These are phyloP conservation scores for Sherardia arvensis DNA, from an alignment of 257 asterid species.

Conservation along the genomic window DNA sequence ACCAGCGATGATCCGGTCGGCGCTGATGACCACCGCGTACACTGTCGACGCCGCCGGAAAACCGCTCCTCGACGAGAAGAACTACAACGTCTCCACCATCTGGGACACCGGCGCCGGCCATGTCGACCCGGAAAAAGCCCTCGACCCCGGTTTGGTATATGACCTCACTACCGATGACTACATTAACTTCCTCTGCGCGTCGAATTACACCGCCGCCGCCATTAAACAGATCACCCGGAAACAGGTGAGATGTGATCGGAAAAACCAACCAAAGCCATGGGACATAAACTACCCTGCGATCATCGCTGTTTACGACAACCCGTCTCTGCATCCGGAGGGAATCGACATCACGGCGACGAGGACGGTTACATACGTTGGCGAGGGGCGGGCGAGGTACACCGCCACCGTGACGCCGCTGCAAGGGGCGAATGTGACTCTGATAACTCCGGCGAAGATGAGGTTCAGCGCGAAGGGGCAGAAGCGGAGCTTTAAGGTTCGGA, in stretches of 20 bases:
- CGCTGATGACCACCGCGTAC: slow-evolving; percentile 83
- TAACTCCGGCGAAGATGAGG: slow-evolving; percentile 39
- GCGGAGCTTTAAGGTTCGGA: slow-evolving; percentile 31
- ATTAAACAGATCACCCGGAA: slow-evolving; percentile 36
- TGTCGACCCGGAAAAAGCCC: slow-evolving; percentile 61
- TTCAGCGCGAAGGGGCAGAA: slow-evolving; percentile 40
- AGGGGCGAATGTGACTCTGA: slow-evolving; percentile 25
- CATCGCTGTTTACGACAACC: slow-evolving; percentile 30
- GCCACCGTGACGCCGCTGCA: slow-evolving; percentile 31
- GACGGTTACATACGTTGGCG: slow-evolving; percentile 51
- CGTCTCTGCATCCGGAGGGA: neutral
- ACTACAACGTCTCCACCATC: slow-evolving; percentile 31
- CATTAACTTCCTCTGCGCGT: slow-evolving; percentile 58
- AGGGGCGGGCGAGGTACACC: slow-evolving; percentile 21
- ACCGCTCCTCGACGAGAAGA: slow-evolving; percentile 48
- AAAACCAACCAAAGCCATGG: slow-evolving; percentile 39
- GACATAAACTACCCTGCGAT: slow-evolving; percentile 73
- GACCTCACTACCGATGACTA: slow-evolving; percentile 44
- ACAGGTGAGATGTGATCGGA: slow-evolving; percentile 23
- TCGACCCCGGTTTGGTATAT: slow-evolving; percentile 72
- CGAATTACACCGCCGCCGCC: slow-evolving; percentile 33
- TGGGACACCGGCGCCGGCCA: slow-evolving; percentile 84
- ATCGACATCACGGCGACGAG: slow-evolving; percentile 26
- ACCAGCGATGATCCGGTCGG: slow-evolving; percentile 85
- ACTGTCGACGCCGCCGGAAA: slow-evolving; percentile 35